A percentile compares a stretch with the other conserved stretches of the same genome.
Evolutionary conservation across 2,329 filamentous ascomycete genomes (phyloP).

Genomic region (Trichoderma cornu-damae): DNA sequence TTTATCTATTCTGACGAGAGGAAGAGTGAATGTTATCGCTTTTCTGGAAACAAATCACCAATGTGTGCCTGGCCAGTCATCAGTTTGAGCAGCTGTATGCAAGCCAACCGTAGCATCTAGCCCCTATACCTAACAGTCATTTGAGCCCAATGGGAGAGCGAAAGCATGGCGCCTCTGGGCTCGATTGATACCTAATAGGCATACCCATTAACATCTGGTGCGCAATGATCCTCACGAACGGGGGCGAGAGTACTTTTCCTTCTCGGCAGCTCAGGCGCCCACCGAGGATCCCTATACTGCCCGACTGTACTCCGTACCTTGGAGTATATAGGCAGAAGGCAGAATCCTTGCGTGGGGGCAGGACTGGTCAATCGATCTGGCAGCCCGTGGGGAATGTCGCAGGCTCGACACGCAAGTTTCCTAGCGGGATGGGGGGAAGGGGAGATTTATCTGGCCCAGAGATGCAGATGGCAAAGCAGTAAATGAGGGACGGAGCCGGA

Average conservation of each 20-base stretch:
- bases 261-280: background rate
- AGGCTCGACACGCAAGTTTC: background rate
- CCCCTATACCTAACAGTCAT: background rate
- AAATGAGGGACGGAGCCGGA: too few species aligned
- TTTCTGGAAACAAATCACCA: background rate
- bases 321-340: background rate
- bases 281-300: background rate
- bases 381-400: background rate
- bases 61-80: background rate
- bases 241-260: background rate
- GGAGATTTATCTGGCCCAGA: too few species aligned
- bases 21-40: background rate
- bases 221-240: background rate
- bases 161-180: background rate
- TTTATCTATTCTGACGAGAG: background rate
- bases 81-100: background rate
- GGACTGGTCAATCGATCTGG: background rate
- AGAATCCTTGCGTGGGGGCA: background rate
- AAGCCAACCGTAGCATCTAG: background rate
- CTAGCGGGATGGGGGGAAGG: too few species aligned
- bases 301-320: background rate
- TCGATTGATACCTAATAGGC: background rate
- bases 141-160: background rate
- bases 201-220: background rate
- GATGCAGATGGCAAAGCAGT: too few species aligned